Evolutionary conservation across 352 stramenopile genomes (phyloP).

Genomic region (Phytophthora meadii): DNA sequence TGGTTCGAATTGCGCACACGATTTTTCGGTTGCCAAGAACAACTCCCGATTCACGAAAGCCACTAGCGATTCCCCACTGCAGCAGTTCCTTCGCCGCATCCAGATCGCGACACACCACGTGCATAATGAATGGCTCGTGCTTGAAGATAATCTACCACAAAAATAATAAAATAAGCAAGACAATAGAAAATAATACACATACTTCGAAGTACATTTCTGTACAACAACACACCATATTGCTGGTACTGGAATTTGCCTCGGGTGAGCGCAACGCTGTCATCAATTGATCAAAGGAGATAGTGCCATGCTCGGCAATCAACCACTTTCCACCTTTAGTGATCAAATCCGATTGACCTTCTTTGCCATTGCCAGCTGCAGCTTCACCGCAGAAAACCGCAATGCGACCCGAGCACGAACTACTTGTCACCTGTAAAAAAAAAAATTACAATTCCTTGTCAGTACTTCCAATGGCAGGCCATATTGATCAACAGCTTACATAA

Average conservation of each 20-base stretch:
- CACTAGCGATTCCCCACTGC: slow-evolving; percentile 81
- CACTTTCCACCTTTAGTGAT: slow-evolving; percentile 92
- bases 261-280: slow-evolving; percentile 47
- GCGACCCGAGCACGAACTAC: slow-evolving; percentile 91
- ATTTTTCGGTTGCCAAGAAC: slow-evolving; percentile 89
- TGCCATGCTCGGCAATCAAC: slow-evolving; percentile 84
- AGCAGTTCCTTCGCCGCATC: slow-evolving; percentile 81
- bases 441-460: neutral
- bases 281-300: slow-evolving; percentile 78
- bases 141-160: slow-evolving; percentile 82
- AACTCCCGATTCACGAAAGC: slow-evolving; percentile 91
- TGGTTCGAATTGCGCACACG: slow-evolving; percentile 92
- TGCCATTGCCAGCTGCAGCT: slow-evolving; percentile 25
- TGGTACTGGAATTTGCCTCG: slow-evolving; percentile 40
- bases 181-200: neutral
- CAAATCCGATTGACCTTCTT: slow-evolving; percentile 44
- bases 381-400: slow-evolving; percentile 88
- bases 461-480: neutral
- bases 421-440: slow-evolving; percentile 71
- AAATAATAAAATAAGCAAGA: slow-evolving; percentile 1
- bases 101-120: slow-evolving; percentile 87
- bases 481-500: slow-evolving; percentile 57
- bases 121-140: slow-evolving; percentile 93
- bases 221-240: slow-evolving; percentile 67
- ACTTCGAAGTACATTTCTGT: neutral